Base-by-base conservation (phyloP, 768 basidiomycete species). In the Sarcodon aspratus region DNA sequence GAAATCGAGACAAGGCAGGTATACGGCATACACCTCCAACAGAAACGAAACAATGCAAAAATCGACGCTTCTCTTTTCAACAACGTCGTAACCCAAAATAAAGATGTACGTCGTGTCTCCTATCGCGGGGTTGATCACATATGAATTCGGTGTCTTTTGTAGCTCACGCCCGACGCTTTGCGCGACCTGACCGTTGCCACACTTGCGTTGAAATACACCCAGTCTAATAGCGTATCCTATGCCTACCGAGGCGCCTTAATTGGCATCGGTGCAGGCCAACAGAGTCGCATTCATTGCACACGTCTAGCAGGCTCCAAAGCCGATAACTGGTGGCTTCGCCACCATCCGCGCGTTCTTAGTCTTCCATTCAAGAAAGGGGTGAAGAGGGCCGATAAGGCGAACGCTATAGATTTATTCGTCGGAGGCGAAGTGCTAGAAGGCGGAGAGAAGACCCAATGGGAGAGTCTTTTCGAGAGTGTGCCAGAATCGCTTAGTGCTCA, bases 301-400 rank as follows among this genome's bases (percentile, higher is more conserved):
- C 88, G 96, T 32, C 82, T 99, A 42, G 96, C 96, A 3, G 96
- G 96, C 3, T 79, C 83, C 46, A 98, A 99, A 68, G 93, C 95
- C n/a, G 96, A 99, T 68, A 76, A 92, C 55, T 99, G 96, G 96
- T 98, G 96, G 95, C 75, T 98, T 48, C 84, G 96, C 10, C 93
- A 98, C 70, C 93, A 98, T 68, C 85, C 94, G 1, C 83, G 87
- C 43, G 95, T 96, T 40, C 83, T 97, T 53, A 72, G 76, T 3
- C 79, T 99, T 18, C 89, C 95, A 1, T 99, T 97, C 79, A 97
- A 95, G 64, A 92, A 93, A 61, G 94, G 94, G 38, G 84, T 90
- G 56, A 98, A 98, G 74, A 83, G 96, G 46, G 92, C 96, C 1
- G 96, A 99, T 59, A 97, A 96, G 66, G 91, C 95, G 33, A 98